Conservation (phyloP, 2,329 filamentous ascomycete species). For the Rhinocladiella similis region DNA sequence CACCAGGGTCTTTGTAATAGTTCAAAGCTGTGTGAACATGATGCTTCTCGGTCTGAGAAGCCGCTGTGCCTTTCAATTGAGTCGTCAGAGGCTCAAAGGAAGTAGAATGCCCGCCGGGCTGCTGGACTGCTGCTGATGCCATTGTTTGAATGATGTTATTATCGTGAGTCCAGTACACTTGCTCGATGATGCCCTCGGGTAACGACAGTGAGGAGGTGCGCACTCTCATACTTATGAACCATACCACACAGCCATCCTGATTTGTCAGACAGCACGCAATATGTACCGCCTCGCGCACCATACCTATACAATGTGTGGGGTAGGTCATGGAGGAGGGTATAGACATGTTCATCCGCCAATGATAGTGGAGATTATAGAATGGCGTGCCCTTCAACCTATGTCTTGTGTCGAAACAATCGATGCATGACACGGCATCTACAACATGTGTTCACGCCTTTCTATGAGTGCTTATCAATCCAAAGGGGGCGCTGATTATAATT, state of each 20-base stretch:
- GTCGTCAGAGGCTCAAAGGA: conserved; percentile 29
- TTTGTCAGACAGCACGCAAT: conserved; percentile 32
- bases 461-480: conserved; percentile 25
- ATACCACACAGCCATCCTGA: conserved; percentile 14
- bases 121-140: conserved; percentile 30
- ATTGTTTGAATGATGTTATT: conserved; percentile 13
- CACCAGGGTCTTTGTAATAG: conserved; percentile 33
- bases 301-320: conserved; percentile 23
- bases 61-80: conserved; percentile 7
- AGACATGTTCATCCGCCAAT: conserved; percentile 16
- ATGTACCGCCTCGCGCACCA: conserved; percentile 13
- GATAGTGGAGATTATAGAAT: conserved; percentile 7
- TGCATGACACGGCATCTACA: not conserved
- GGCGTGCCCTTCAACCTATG: conserved; percentile 12
- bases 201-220: not conserved
- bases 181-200: conserved; percentile 1
- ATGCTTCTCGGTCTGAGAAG: conserved; percentile 21
- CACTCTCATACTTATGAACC: conserved; percentile 19
- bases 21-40: conserved; percentile 29
- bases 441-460: conserved; percentile 3
- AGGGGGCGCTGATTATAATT: conserved; percentile 22
- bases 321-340: conserved; percentile 9
- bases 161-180: not conserved
- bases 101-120: conserved; percentile 27
- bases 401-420: conserved; percentile 3